These are phyloP conservation scores for Yamadazyma scolyti DNA, from an alignment of 805 yeast species.

Conservation along the genomic window DNA sequence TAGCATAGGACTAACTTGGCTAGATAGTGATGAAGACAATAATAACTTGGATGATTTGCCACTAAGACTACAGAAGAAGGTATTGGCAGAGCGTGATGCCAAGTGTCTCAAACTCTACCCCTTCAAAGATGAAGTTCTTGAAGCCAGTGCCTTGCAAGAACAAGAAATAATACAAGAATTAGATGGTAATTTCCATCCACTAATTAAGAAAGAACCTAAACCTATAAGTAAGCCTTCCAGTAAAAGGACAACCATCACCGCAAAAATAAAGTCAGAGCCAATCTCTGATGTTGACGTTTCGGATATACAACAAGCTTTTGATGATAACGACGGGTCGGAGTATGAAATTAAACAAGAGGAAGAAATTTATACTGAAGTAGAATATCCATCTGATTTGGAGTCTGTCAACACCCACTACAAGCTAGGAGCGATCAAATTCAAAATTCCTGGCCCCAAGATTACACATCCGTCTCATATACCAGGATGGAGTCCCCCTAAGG, in stretches of 20 bases:
- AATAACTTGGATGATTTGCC: slow-evolving; percentile 30
- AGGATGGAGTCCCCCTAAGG: slow-evolving; percentile 32
- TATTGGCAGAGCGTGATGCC: slow-evolving; percentile 29
- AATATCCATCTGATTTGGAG: slow-evolving; percentile 11
- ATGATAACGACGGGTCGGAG: background rate
- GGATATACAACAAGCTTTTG: background rate
- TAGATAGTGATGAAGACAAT: slow-evolving; percentile 19
- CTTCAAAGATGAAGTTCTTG: slow-evolving; percentile 27
- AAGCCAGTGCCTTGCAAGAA: slow-evolving; percentile 15
- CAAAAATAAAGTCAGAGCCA: background rate
- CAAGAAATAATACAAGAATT: slow-evolving; percentile 16
- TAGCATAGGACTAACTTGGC: slow-evolving; percentile 29
- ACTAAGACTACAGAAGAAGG: slow-evolving; percentile 36
- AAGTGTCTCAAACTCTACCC: slow-evolving; percentile 32
- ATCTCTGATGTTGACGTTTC: background rate
- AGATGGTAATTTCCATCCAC: background rate
- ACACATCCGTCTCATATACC: slow-evolving; percentile 46
- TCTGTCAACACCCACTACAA: slow-evolving; percentile 9
- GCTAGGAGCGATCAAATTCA: slow-evolving; percentile 25
- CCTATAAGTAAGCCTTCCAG: background rate
- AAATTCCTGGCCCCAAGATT: slow-evolving; percentile 32
- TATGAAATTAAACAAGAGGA: slow-evolving; percentile 6
- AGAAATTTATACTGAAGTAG: slow-evolving; percentile 10
- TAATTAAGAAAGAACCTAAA: background rate
- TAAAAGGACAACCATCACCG: background rate